Conservation (phyloP, 106 monocot genomes). For the Narthecium ossifragum region DNA sequence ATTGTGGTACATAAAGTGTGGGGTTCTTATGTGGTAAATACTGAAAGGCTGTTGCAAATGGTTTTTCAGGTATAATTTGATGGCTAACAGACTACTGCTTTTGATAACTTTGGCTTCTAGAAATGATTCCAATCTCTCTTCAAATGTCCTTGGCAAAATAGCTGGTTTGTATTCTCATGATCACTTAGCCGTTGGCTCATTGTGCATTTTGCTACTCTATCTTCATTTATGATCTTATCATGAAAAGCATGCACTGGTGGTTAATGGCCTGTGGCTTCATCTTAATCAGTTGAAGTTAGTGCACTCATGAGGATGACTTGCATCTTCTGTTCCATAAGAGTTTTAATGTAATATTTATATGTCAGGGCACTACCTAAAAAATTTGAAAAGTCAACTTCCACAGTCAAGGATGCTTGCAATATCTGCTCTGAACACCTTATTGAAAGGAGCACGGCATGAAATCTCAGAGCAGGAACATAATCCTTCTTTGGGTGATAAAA, state of each 20-base stretch:
- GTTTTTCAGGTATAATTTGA: slow-evolving; percentile 77
- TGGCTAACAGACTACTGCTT: slow-evolving; percentile 88
- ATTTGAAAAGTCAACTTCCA: slow-evolving; percentile 87
- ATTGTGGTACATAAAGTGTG: not conserved
- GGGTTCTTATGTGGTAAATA: not conserved
- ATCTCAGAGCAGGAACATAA: slow-evolving; percentile 15
- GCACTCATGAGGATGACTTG: no score
- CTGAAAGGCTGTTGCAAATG: not conserved
- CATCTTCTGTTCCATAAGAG: no score
- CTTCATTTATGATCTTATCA: no score
- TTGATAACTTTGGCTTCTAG: slow-evolving; percentile 70
- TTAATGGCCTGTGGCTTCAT: no score
- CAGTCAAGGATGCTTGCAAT: slow-evolving; percentile 96
- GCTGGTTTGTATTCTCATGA: slow-evolving; percentile 45
- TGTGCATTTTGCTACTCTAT: not conserved
- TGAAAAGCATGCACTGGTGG: no score
- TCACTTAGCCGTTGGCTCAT: not conserved
- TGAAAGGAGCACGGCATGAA: slow-evolving; percentile 61
- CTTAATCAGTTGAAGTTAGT: no score
- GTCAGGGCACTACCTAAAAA: slow-evolving; percentile 80
- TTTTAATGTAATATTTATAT: slow-evolving; percentile 13
- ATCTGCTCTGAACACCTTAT: slow-evolving; percentile 81
- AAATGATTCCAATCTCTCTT: slow-evolving; percentile 45
- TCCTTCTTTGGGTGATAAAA: slow-evolving; percentile 19
- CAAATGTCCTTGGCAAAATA: slow-evolving; percentile 53